Base-by-base conservation (phyloP, 2,329 filamentous ascomycete genomes). In the Uncinocarpus reesii region DNA sequence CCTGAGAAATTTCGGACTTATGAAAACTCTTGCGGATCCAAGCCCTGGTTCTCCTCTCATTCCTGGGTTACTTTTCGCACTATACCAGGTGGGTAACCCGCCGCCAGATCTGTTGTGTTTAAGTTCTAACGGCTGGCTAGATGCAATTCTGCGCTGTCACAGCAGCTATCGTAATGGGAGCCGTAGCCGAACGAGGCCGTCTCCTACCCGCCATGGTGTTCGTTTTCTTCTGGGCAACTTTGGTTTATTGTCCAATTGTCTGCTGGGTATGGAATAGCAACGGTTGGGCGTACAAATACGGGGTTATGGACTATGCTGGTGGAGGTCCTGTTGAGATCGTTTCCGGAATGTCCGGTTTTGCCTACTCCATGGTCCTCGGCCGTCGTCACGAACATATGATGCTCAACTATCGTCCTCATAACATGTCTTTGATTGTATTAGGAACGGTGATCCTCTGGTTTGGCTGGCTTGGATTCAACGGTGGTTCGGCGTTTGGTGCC, bases 351-450 rank as follows among this genome's bases (percentile, higher is more conserved):
- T 92, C 87, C 36, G 92, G 90, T 24, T 76, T 96, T 40, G 92
- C 92, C 56, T 98, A 96, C 73, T 95, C 89, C 2, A 84, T 86
- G 86, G 82, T 95, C 31, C 84, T 98, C 52, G 92, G 92, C 57
- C 86, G 88, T 62, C 87, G 92, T 57, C 92, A 95, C 72, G 90
- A 96, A 74, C 92, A 88, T 74, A 95, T 96, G 88, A 95, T 96
- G 86, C 80, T 95, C 70, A 96, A 96, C 78, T 96, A 96, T 79
- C 86, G 92, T 57, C 92, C 92, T 15, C 92, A 98, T 76, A 98
- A 98, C 73, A 92, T 96, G 57, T 95, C 89, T 4, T 79, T 96
- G 62, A 95, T 98, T 70, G 89, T 92, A 0, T 83, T 96, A 58
- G 92, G 92, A 54, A 96, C 92, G 2, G 79, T 95, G 56, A 79